phyloP scores from a whole-genome alignment of 176 grass and related monocot genomes.

The Tuctoria greenei region DNA sequence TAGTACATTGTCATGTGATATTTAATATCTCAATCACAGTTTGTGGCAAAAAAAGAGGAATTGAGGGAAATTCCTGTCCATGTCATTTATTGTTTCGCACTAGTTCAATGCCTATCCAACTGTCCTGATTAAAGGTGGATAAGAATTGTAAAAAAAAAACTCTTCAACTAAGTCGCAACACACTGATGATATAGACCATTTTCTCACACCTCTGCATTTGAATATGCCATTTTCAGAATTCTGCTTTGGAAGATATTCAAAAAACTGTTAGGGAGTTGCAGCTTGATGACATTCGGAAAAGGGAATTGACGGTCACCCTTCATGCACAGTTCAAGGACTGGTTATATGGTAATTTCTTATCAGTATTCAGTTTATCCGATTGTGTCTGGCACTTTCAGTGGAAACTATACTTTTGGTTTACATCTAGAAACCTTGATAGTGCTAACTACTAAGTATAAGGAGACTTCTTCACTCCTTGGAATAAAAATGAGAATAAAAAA shows the following conservation, averaged over 20 bases:
- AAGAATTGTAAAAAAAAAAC: background rate
- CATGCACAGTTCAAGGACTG: slow-evolving; percentile 95
- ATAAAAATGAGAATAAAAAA: background rate
- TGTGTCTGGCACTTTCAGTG: background rate
- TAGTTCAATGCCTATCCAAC: background rate
- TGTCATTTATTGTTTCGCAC: background rate
- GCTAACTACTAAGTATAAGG: background rate
- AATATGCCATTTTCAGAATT: slow-evolving; percentile 51
- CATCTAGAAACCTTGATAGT: background rate
- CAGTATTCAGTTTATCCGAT: background rate
- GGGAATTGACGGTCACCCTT: slow-evolving; percentile 77
- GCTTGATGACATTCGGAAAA: slow-evolving; percentile 84
- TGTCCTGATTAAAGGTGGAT: background rate
- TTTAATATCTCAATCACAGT: background rate
- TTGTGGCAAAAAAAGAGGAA: background rate
- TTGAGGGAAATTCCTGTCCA: background rate
- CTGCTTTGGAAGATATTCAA: slow-evolving; percentile 68
- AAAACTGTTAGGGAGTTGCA: slow-evolving; percentile 70
- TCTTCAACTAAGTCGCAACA: background rate
- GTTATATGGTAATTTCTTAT: slow-evolving; percentile 78
- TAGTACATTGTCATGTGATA: background rate
- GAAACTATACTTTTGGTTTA: background rate
- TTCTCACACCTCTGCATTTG: slow-evolving; percentile 4
- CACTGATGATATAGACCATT: background rate
- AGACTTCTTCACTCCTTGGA: background rate